phyloP scores from a whole-genome alignment of 1,284 basidiomycete species.

The Wallemia ichthyophaga region DNA sequence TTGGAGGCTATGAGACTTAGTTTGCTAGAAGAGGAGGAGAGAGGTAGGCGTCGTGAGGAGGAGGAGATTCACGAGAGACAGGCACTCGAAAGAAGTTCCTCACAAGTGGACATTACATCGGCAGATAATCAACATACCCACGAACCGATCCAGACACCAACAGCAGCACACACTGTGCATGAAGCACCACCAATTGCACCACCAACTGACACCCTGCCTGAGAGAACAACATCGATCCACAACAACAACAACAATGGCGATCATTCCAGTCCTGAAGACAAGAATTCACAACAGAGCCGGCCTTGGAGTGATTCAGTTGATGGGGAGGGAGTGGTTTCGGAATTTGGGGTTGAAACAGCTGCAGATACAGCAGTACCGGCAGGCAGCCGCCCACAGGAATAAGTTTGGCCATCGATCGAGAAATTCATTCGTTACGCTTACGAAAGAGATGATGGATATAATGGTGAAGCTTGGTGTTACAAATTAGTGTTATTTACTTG shows the following conservation, averaged over 20 bases:
- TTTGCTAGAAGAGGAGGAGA: constrained; percentile 48
- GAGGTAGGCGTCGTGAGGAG: constrained; percentile 9
- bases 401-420: too few relatives aligned
- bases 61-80: constrained; percentile 12
- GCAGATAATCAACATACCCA: not conserved
- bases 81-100: not conserved
- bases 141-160: not conserved
- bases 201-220: not conserved
- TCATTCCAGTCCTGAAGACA: not conserved
- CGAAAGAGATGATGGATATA: not conserved
- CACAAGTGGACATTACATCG: not conserved
- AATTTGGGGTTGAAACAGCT: not conserved
- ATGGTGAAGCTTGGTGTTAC: not conserved
- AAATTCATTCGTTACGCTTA: too few relatives aligned
- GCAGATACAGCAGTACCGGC: not conserved
- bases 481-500: not conserved
- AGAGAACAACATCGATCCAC: not conserved
- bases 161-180: too few relatives aligned
- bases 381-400: not conserved
- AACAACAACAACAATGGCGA: not conserved
- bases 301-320: not conserved
- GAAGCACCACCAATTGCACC: not conserved
- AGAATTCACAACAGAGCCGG: not conserved
- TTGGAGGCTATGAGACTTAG: constrained; percentile 97
- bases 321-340: not conserved